Percentiles rank a stretch among this genome's conserved stretches.
phyloP scores from a whole-genome alignment of 2,329 filamentous ascomycete genomes.

The Neofusicoccum parvum region DNA sequence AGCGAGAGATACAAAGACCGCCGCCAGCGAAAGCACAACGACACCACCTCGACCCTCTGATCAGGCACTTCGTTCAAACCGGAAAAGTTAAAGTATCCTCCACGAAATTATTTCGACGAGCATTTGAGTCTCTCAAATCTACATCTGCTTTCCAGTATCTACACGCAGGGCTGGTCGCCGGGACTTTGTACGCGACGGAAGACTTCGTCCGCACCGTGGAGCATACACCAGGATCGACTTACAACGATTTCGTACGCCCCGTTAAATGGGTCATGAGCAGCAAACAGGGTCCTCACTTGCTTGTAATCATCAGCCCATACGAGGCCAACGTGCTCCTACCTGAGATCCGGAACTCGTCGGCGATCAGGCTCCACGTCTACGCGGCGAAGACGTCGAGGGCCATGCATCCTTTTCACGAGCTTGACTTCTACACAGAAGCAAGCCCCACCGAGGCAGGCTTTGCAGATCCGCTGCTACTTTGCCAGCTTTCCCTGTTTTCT shows the following conservation, averaged over 20 bases:
- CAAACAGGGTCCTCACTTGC: not conserved
- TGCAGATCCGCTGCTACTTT: not conserved
- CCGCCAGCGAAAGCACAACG: conserved; percentile 38
- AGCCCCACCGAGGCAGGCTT: not conserved
- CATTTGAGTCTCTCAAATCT: not conserved
- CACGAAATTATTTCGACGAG: not conserved
- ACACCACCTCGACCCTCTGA: not conserved
- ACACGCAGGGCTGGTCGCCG: conserved; percentile 31
- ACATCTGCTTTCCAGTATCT: not conserved
- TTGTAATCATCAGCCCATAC: conserved; percentile 63
- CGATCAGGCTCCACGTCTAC: conserved; percentile 55
- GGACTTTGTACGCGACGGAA: conserved; percentile 48
- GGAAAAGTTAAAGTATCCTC: not conserved
- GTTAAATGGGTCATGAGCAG: conserved; percentile 58
- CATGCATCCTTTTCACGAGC: not conserved
- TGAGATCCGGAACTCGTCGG: conserved; percentile 36
- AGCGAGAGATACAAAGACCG: conserved; percentile 54
- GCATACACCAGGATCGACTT: not conserved
- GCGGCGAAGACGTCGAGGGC: conserved; percentile 25
- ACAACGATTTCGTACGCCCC: conserved; percentile 35
- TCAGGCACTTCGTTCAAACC: not conserved
- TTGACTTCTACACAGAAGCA: not conserved
- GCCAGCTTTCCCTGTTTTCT: not conserved
- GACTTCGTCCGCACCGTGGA: conserved; percentile 56
- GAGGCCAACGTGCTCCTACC: conserved; percentile 60